Evolutionary conservation across 164 flowering plant species (phyloP).

Genomic region (Saururus chinensis): DNA sequence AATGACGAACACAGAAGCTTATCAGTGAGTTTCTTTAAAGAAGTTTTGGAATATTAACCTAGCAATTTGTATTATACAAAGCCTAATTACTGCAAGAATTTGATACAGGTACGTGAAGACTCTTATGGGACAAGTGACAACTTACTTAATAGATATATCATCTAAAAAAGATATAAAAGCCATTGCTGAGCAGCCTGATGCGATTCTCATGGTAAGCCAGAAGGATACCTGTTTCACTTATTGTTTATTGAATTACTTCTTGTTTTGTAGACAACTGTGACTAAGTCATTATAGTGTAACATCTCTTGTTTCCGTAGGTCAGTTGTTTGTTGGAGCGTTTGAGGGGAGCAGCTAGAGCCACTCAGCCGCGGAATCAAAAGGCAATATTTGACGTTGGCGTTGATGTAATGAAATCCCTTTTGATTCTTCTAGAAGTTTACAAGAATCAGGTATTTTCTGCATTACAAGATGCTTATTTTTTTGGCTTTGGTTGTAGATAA

Average conservation of each 20-base stretch:
- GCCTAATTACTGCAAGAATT: not conserved
- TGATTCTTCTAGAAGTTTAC: conserved; percentile 65
- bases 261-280: not conserved
- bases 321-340: conserved; percentile 84
- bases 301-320: conserved; percentile 32
- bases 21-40: conserved; percentile 45
- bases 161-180: conserved; percentile 48
- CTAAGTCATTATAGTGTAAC: not conserved
- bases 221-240: not conserved
- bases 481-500: not conserved
- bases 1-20: conserved; percentile 47
- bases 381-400: conserved; percentile 82
- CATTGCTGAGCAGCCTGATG: conserved; percentile 71
- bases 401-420: conserved; percentile 52
- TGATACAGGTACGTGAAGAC: conserved; percentile 57
- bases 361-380: conserved; percentile 74
- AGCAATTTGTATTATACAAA: not conserved
- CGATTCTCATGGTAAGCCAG: conserved; percentile 46
- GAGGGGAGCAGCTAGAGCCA: conserved; percentile 86
- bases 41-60: not conserved
- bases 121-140: conserved; percentile 55
- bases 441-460: conserved; percentile 66
- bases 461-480: not conserved
- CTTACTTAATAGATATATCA: conserved; percentile 53
- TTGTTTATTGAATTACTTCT: not conserved